Evolutionary conservation across 192 early-diverging fungal genomes (phyloP), one percentile per base, ranked within the genome.

Genomic region (Irineochytrium annulatum): DNA sequence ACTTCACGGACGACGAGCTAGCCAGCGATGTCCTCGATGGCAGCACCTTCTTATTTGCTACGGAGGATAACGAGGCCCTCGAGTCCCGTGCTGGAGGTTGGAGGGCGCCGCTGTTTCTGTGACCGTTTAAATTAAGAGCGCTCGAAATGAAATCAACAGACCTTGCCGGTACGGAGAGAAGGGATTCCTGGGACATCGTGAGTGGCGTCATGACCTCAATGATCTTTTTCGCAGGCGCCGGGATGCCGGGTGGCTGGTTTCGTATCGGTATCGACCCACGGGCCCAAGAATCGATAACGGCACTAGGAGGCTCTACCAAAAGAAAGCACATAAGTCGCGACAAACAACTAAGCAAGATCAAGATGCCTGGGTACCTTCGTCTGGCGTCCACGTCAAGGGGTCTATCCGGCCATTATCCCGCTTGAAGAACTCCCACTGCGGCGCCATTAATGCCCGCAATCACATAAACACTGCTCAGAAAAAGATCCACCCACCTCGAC

Each of bases 401-500:
- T 70, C 62, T 28, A 77, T 70, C 30, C 67, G 60, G 2, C 77
- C 77, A 3, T 37, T 58, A 68, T 82, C 80, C 19, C 67, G 37
- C 28, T 57, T 52, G 55, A 79, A 82, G 60, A 79, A 82, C 52
- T 77, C 60, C 68, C 73, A 82, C 76, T 76, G 43, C 26, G 19
- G 14, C 22, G n/a, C n/a, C n/a, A n/a, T n/a, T n/a, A n/a, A n/a
- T n/a, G n/a, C n/a, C n/a, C n/a, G n/a, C n/a, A n/a, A n/a, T n/a
- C n/a, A n/a, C n/a, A n/a, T n/a, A n/a, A n/a, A n/a, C n/a, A n/a
- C n/a, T n/a, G n/a, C n/a, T n/a, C n/a, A n/a, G n/a, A n/a, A n/a
- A n/a, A 0, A 16, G 45, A 58, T 24, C 3, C n/a, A 67, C 56
- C 27, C 20, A 74, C 75, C 58, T 76, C 57, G 2, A 76, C 58